Base-by-base conservation (phyloP, 306 rosid genomes). In the Lathyrus oleraceus region DNA sequence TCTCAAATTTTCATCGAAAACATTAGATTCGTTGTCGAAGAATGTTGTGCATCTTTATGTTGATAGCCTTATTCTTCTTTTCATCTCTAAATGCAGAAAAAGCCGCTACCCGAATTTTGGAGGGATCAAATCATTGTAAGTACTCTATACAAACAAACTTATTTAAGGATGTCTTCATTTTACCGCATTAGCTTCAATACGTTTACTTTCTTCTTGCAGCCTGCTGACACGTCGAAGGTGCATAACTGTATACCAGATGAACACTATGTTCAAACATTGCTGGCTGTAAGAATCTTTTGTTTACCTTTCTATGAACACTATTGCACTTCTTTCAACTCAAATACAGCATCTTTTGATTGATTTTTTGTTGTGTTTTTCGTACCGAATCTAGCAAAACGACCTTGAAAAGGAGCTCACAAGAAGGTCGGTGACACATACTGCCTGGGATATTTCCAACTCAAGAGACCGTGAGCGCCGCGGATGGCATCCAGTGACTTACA, bases 181-280 rank as follows among this genome's bases (percentile, higher is more conserved):
- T 45, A 43, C 17, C 17, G 38, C 32, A 19, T 10, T 43, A 64
- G 70, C 69, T 72, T 48, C 51, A 32, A 45, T 71, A 52, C 64
- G 51, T 25, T 36, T 76, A 59, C 8, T 72, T 84, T 42, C 73
- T 76, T 65, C 66, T 12, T 79, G 87, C 92, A 95, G 99, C 89
- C 97, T 6, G 84, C 85, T 57, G 99, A 95, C 81, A 76, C 79
- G 10, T 88, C 92, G 25, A 95, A 82, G 91, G 75, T 80, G 70
- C 99, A 95, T 77, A 95, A 95, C 77, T 95, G 99, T 74, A 95
- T 95, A 78, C 96, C 99, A 4, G 99, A 95, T 63, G 99, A 95
- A 73, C 99, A 95, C 85, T 95, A 87, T 71, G 95, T 95, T 67
- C 99, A 83, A 83, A 94, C 99, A 49, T 79, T 94, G 76, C 44